Conservation (phyloP, 495 filamentous ascomycete genomes). For the Hyaloscypha bicolor region DNA sequence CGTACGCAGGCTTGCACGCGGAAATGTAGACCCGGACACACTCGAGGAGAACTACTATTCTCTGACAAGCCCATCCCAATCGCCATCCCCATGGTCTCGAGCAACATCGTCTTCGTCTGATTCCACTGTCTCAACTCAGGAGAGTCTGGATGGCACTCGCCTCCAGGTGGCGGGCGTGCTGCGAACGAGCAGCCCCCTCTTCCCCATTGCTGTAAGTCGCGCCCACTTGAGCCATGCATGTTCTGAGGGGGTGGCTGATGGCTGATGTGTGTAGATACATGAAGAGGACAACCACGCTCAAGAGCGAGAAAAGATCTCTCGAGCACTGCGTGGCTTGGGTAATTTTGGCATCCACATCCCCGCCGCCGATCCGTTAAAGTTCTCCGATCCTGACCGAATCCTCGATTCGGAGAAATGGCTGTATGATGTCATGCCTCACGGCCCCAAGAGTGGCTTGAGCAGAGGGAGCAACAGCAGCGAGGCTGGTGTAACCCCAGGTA, state of each 20-base stretch:
- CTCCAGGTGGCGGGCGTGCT: background rate
- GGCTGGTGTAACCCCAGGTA: background rate
- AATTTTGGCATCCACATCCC: background rate
- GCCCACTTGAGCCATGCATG: background rate
- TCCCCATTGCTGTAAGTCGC: background rate
- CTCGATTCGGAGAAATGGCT: background rate
- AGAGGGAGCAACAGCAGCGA: background rate
- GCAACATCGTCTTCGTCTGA: background rate
- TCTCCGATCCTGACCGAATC: background rate
- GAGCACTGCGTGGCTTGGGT: background rate
- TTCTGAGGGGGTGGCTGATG: background rate
- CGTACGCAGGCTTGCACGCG: background rate
- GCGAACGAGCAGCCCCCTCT: background rate
- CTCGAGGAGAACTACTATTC: conserved; percentile 2
- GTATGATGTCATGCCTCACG: background rate
- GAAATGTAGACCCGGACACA: background rate
- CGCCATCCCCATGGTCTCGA: background rate
- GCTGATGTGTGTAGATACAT: background rate
- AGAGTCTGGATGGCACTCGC: background rate
- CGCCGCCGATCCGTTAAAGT: background rate
- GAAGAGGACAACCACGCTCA: background rate
- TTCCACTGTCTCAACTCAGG: background rate
- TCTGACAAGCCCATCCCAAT: background rate
- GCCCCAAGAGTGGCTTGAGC: background rate
- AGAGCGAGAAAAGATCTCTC: background rate